Conservation (phyloP, 768 basidiomycete genomes). For the Russula vinacea region DNA sequence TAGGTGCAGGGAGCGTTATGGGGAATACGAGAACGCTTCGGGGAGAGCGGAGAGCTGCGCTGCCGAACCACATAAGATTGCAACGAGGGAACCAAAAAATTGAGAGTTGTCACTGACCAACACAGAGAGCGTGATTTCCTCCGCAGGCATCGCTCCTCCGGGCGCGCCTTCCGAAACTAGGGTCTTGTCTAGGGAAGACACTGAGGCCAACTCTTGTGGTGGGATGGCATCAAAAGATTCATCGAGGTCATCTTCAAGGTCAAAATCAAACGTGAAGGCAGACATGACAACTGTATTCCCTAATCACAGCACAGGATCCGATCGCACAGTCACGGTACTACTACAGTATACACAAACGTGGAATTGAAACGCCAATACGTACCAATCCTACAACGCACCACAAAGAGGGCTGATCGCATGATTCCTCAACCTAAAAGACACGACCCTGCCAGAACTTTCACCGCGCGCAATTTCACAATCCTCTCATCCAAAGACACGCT, state of each 20-base stretch:
- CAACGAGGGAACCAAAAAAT: not conserved
- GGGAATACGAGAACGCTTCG: slow-evolving; percentile 78
- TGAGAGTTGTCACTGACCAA: slow-evolving; percentile 34
- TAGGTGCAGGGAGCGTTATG: slow-evolving; percentile 44
- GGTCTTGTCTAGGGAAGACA: not conserved
- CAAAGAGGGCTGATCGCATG: no score
- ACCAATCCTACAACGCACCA: no score
- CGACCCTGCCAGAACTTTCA: no score
- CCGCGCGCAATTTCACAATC: no score
- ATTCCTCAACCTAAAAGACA: no score
- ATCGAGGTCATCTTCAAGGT: slow-evolving; percentile 47
- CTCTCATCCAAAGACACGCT: no score
- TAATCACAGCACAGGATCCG: no score
- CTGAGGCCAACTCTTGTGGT: not conserved
- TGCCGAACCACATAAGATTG: slow-evolving; percentile 23
- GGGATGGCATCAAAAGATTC: slow-evolving; percentile 27
- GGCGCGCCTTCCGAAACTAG: not conserved
- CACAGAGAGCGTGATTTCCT: slow-evolving; percentile 30
- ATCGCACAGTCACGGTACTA: no score
- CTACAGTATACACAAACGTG: no score
- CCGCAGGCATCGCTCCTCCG: slow-evolving; percentile 9
- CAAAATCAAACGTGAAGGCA: slow-evolving; percentile 66
- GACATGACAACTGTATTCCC: slow-evolving; percentile 12
- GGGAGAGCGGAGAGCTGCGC: slow-evolving; percentile 68
- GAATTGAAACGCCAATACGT: no score